These are phyloP conservation scores for Protomyces arabidopsidicola DNA, from an alignment of 1,139 yeast species.

Conservation along the genomic window DNA sequence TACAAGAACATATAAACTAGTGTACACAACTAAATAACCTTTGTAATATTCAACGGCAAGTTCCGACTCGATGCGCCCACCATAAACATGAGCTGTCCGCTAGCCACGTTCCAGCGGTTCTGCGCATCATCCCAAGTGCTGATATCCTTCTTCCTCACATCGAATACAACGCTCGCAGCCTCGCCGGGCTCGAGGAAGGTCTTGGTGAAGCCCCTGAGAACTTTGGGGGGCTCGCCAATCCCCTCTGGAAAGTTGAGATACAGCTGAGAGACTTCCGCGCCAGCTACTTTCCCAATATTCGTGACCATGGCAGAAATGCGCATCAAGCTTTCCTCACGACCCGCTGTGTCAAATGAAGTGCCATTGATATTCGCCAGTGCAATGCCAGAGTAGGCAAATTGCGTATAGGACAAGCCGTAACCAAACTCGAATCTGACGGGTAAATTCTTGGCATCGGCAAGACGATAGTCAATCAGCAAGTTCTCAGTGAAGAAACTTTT, in stretches of 20 bases:
- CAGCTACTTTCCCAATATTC: conserved; percentile 46
- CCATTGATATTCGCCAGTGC: not conserved
- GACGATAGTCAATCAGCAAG: conserved; percentile 47
- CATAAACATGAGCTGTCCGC: conserved; percentile 54
- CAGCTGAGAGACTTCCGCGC: conserved; percentile 49
- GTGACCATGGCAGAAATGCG: conserved; percentile 47
- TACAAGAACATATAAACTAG: too few species aligned
- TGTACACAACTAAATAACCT: not conserved
- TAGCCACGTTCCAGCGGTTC: conserved; percentile 59
- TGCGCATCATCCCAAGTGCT: conserved; percentile 55
- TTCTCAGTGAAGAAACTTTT: conserved; percentile 45
- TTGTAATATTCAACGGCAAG: conserved; percentile 33
- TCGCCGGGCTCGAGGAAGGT: conserved; percentile 47
- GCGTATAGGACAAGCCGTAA: conserved; percentile 55
- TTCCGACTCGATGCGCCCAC: conserved; percentile 55
- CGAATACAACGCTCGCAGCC: conserved; percentile 44
- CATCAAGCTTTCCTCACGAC: conserved; percentile 36
- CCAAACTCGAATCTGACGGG: conserved; percentile 61
- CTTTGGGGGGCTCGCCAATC: conserved; percentile 41
- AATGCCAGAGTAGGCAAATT: conserved; percentile 40
- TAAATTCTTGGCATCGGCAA: conserved; percentile 54
- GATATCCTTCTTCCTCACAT: conserved; percentile 53
- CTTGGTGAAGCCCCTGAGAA: conserved; percentile 59
- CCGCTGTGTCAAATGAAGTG: not conserved
- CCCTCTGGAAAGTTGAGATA: conserved; percentile 49